Evolutionary conservation across 345 rosid species (phyloP), one percentile per base, ranked within the genome.

Genomic region (Brassica napus): DNA sequence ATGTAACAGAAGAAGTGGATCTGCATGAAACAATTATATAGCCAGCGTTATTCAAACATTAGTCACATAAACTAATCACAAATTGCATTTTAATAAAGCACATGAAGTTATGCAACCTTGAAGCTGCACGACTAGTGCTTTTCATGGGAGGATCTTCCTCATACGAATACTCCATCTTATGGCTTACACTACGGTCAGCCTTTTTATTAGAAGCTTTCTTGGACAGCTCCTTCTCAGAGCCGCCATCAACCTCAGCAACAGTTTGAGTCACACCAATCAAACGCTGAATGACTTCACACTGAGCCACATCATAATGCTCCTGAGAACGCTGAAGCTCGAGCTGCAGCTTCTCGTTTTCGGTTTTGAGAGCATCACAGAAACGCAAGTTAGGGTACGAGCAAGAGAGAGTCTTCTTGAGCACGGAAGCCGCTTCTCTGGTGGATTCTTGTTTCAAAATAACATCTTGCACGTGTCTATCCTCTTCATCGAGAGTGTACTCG

Each of bases 401-500:
- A 72, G 99, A 91, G 44, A 95, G 87, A 76, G 91, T 87, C 76
- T 95, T 95, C 79, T 95, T 88, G 88, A 95, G 65, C 78, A 90
- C 86, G 4, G 87, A 44, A 6, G 96, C 80, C 6, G 91, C 92
- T 70, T 91, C 86, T 76, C 77, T 82, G 14, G 92, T 81, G 30
- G 94, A 87, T 16, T 93, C 98, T 9, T 90, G 91, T 68, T 86
- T 88, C 86, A 95, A 23, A 31, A 95, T 91, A 73, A 90, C 86
- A 83, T 85, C 86, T 64, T 95, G 99, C 85, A 95, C 89, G 84
- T 85, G 90, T 76, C 89, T 89, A 49, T 95, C 98, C 83, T 93
- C 99, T 68, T 91, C 97, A 78, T 91, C 99, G 62, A 95, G 75
- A 23, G 96, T 95, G 71, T 93, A 95, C 83, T 95, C 99, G 0